These are phyloP conservation scores for Ophiosphaerella narmari DNA, from an alignment of 2,329 filamentous ascomycete genomes.

Conservation along the genomic window DNA sequence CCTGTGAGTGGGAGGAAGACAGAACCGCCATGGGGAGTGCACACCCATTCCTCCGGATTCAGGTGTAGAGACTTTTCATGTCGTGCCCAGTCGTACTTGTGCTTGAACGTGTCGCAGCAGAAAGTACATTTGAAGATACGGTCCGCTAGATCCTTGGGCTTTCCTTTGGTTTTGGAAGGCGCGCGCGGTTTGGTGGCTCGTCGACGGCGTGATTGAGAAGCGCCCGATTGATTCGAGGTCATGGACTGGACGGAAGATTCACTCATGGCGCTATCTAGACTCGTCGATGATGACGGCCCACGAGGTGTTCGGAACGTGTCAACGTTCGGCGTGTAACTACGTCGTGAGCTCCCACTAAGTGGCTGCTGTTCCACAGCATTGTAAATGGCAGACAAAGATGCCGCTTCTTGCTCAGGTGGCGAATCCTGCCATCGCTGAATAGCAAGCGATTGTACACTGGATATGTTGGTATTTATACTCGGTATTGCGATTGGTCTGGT, in stretches of 20 bases:
- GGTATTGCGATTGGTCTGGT: constrained; percentile 16
- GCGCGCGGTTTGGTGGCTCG: constrained; percentile 8
- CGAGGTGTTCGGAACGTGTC: constrained; percentile 32
- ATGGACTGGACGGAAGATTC: constrained; percentile 53
- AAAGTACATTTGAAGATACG: constrained; percentile 37
- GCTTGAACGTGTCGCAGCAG: constrained; percentile 35
- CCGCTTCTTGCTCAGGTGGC: constrained; percentile 68
- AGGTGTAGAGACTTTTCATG: constrained; percentile 37
- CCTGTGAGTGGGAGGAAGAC: constrained; percentile 59
- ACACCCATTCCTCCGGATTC: constrained; percentile 48
- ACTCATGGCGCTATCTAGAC: constrained; percentile 50
- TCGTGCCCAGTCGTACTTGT: constrained; percentile 35
- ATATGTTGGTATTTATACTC: neutral
- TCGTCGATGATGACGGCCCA: constrained; percentile 53
- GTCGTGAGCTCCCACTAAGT: constrained; percentile 7
- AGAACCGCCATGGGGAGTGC: constrained; percentile 59
- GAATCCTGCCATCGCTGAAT: constrained; percentile 69
- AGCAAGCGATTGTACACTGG: constrained; percentile 35
- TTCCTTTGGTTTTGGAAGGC: constrained; percentile 8
- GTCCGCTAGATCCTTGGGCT: constrained; percentile 12
- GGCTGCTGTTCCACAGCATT: constrained; percentile 54
- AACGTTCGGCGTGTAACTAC: constrained; percentile 27
- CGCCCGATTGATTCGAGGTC: constrained; percentile 49
- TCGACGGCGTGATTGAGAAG: constrained; percentile 45
- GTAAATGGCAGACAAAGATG: constrained; percentile 64